Base-by-base conservation (phyloP, 371 early-diverging fungal species). In the Syncephalis plumigaleata region DNA sequence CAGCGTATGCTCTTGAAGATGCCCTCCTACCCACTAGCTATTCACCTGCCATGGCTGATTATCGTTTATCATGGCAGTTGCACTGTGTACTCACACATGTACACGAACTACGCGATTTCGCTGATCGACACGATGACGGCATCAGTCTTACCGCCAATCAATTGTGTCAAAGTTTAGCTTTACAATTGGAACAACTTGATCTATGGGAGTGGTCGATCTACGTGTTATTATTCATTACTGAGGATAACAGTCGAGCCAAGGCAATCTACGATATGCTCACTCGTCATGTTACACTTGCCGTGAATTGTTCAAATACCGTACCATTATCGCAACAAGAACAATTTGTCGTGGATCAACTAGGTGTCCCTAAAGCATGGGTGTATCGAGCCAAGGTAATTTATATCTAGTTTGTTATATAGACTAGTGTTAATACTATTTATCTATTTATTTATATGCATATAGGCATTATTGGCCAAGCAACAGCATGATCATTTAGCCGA, bases 201-300 rank as follows among this genome's bases (percentile, higher is more conserved):
- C 53, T 79, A 24, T 84, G 81, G 80, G 58, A 78, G 25, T 83
- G 81, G 83, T 71, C 82, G 1, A 54, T 73, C 40, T 85, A 67
- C 60, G 71, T 73, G 13, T 54, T 64, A 11, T 51, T 75, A 50
- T 73, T 69, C 46, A 52, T 77, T 55, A 58, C 58, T 55, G 61
- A 40, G 0, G 55, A 53, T 45, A 25, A 27, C 43, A 59, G 45
- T 40, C 56, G 42, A 56, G 59, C 45, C 50, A 58, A 23, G 46
- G 37, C 50, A 17, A 45, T 53, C 1, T 55, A 54, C 9, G 48
- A 50, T 15, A 39, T 53, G 4, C 37, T 61, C 16, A 13, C 51
- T 8, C 50, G 49, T 36, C 54, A 56, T 16, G 50, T 53, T 25
- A 53, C 51, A 21, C 55, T 40, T 8, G 27, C 20, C 36, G 44